Evolutionary conservation across 177 flowering plant species (phyloP), one percentile per base, ranked within the genome.

Genomic region (Tripterygium wilfordii): DNA sequence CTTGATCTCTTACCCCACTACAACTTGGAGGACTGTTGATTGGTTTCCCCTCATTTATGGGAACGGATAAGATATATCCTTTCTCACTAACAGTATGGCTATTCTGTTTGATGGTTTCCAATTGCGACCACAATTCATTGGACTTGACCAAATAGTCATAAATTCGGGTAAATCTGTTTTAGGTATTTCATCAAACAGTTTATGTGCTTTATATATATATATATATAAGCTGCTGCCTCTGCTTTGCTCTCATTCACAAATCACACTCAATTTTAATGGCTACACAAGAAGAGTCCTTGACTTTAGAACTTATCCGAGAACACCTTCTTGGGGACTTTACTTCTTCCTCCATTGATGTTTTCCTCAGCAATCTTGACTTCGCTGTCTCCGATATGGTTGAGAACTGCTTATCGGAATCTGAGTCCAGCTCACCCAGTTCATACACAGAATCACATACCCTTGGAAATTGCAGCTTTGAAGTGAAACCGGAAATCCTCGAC

Each of bases 241-340:
- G 10, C 18, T 33, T 23, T 18, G 13, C 8, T 12, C 22, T 19
- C 4, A 36, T 30, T n/a, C n/a, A n/a, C n/a, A n/a, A n/a, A n/a
- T n/a, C n/a, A n/a, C n/a, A n/a, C n/a, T n/a, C n/a, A n/a, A n/a
- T n/a, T n/a, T n/a, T 30, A 25, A 50, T 56, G 52, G 37, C 42
- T 10, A 40, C 40, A 3, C 23, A 18, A 0, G 59, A 48, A 3
- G 64, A 64, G 41, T 44, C 60, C 2, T 54, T 53, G 0, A 18
- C 33, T 10, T 28, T 64, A 1, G 69, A 64, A 13, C 36, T 58
- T 8, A 64, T 64, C 2, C 50, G 57, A 1, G 56, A 58, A 2
- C 51, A 53, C 26, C 62, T 64, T 12, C 53, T 64, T 1, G 60
- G 53, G 27, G 64, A 64, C 45, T 45, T 50, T 30, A 33, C 44